Percentiles rank a stretch among this genome's conserved stretches.
These are phyloP conservation scores for Wickerhamiella lipophila DNA, from an alignment of 805 yeast genomes.

Conservation along the genomic window DNA sequence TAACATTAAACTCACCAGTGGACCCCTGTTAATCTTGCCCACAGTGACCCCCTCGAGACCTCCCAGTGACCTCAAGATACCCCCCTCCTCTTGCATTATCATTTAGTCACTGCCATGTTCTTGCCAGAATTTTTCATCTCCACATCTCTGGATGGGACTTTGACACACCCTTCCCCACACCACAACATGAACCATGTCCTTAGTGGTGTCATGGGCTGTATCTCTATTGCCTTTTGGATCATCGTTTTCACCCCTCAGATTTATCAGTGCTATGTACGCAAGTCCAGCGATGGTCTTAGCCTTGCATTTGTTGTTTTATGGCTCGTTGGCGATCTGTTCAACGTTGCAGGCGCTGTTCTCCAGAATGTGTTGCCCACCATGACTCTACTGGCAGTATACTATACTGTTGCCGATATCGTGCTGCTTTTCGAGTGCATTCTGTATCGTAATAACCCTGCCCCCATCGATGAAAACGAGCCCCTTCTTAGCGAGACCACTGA, in stretches of 20 bases:
- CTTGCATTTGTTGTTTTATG: constrained; percentile 75
- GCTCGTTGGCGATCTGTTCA: constrained; percentile 89
- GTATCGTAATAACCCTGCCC: constrained; percentile 50
- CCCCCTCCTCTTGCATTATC: not conserved
- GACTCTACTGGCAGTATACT: constrained; percentile 84
- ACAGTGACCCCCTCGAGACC: not conserved
- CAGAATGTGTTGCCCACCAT: constrained; percentile 91
- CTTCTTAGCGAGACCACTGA: constrained; percentile 12
- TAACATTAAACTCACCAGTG: too few species aligned
- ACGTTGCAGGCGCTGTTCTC: constrained; percentile 77
- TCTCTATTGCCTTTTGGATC: constrained; percentile 94
- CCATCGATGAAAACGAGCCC: constrained; percentile 27
- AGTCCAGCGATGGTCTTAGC: constrained; percentile 83
- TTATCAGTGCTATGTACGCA: constrained; percentile 49
- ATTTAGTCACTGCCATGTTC: constrained; percentile 3
- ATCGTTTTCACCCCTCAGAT: constrained; percentile 96
- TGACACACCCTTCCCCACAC: constrained; percentile 1
- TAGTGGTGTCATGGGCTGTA: constrained; percentile 38
- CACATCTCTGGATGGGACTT: not conserved
- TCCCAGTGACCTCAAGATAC: not conserved
- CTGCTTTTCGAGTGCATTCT: constrained; percentile 70
- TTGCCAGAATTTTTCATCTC: not conserved
- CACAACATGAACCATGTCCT: constrained; percentile 12
- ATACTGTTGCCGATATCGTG: constrained; percentile 80
- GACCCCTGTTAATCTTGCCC: too few species aligned